Evolutionary conservation across 2,329 filamentous ascomycete species (phyloP), one percentile per base, ranked within the genome.

Genomic region (Fusarium phyllophilum): DNA sequence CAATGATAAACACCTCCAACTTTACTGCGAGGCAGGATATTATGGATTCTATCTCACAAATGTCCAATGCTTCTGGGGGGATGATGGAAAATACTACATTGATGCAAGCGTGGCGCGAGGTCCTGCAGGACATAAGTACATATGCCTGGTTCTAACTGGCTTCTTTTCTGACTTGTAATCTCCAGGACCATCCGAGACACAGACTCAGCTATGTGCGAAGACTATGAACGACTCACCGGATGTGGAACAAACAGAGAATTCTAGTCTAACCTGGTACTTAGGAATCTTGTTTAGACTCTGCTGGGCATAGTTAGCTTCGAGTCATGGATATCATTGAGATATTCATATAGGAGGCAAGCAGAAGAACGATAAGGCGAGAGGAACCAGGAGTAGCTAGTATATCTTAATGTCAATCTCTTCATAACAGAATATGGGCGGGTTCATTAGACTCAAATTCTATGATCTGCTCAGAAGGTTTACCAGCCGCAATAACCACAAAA

Each of bases 61-160:
- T 33, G 6, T 13, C 1, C 62, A 64, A 8, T 65, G 56, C 31
- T 65, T 12, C 26, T 65, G 62, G 62, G 26, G 55, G 0, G 7
- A 7, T 15, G 56, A 65, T 24, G 56, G 44, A 24, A 65, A 65
- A 22, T 62, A 52, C 56, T 65, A 65, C 15, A 36, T 65, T 3
- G 62, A 65, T 29, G 57, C 20, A 18, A 65, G 62, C 45, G 38
- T 62, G 3, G 45, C 38, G 18, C 45, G 44, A 34, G 62, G 62
- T 3, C 45, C 56, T 11, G 62, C 62, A 2, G 62, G 62, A 9
- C 62, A 64, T 3, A 2, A 44, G 62, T 51, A 44, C 15, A 9
- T 38, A 34, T 9, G 1, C 22, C 45, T 33, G 1, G 4, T 33
- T 39, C 14, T 24, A 1, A 24, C 3, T 26, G 14, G 8, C 17